Conservation (phyloP, 169 alveolate genomes). For the Miamiensis avidus region DNA sequence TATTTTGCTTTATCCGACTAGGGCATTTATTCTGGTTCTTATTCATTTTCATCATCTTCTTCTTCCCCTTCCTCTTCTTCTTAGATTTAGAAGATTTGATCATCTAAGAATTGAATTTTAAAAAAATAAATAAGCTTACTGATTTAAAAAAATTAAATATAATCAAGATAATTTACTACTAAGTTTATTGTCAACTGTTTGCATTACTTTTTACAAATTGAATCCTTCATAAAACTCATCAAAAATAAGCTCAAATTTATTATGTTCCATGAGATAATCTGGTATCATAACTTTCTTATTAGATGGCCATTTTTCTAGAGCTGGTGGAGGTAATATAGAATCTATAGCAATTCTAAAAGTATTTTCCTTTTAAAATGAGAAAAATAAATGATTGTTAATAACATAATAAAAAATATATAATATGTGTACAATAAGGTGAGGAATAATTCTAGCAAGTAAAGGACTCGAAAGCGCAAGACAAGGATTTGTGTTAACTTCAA, state of each 20-base stretch:
- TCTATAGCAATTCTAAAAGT: conserved; percentile 65
- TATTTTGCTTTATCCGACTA: not conserved
- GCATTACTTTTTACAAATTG: not conserved
- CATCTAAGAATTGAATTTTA: not conserved
- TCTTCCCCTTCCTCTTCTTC: not conserved
- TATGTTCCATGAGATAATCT: conserved; percentile 53
- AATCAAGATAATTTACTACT: not conserved
- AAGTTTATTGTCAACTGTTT: not conserved
- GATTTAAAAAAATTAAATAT: too few species aligned
- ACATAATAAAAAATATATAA: conserved; percentile 9
- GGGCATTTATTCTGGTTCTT: not conserved
- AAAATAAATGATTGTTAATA: not conserved
- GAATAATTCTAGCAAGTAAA: conserved; percentile 58
- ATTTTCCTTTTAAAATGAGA: not conserved
- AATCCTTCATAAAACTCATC: conserved; percentile 43
- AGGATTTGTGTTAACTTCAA: conserved; percentile 86
- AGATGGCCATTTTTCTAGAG: conserved; percentile 39
- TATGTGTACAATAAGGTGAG: conserved; percentile 63
- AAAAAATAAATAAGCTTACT: not conserved
- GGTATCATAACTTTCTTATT: conserved; percentile 50
- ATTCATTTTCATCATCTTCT: not conserved
- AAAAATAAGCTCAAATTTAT: conserved; percentile 64
- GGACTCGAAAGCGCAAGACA: conserved; percentile 70
- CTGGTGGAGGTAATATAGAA: conserved; percentile 71
- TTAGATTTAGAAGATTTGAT: not conserved